Base-by-base conservation (phyloP, 768 basidiomycete genomes). In the Amanita thiersii region DNA sequence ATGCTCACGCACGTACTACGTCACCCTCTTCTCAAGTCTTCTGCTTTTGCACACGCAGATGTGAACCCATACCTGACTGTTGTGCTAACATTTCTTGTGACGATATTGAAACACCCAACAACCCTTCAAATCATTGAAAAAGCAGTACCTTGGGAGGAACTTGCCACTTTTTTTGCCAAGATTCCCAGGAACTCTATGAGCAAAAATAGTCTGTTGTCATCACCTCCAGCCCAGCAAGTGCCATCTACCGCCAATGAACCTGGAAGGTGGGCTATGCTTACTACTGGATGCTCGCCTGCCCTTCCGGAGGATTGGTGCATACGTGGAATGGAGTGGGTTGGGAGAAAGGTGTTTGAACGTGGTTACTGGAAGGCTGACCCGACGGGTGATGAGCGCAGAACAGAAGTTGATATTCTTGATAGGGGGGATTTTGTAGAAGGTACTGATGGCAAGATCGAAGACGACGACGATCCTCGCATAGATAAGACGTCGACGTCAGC, bases 321-420 rank as follows among this genome's bases (percentile, higher is more conserved):
- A 50, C 75, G 96, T 23, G 96, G 96, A 1, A 89, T 93, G 81
- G 92, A 92, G 51, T 99, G 96, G 96, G 83, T 89, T 3, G 85
- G 88, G 4, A 72, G 89, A 45, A 77, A 79, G 47, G 81, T 97
- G 11, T 98, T 85, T 56, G 91, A 94, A 58, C 78, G 88, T 29
- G 94, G 93, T 0, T 98, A 83, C 58, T 99, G 96, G 96, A 87
- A 84, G 55, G 5, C 18, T 18, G 42, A 43, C 15, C 29, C 35
- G 3, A 67, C 68, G n/a, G 75, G 73, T 23, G 83, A 81, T 39
- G 80, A 81, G 43, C 69, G 72, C 29, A 59, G 60, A 47, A 62
- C 65, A 0, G 94, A 98, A 66, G 69, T 87, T 41, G 91, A 92
- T 52, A 81, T 92, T 1, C 67, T 94, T 36, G 73, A 84, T 39